phyloP scores from a whole-genome alignment of 148 eudicot genomes.

The Arbutus unedo region DNA sequence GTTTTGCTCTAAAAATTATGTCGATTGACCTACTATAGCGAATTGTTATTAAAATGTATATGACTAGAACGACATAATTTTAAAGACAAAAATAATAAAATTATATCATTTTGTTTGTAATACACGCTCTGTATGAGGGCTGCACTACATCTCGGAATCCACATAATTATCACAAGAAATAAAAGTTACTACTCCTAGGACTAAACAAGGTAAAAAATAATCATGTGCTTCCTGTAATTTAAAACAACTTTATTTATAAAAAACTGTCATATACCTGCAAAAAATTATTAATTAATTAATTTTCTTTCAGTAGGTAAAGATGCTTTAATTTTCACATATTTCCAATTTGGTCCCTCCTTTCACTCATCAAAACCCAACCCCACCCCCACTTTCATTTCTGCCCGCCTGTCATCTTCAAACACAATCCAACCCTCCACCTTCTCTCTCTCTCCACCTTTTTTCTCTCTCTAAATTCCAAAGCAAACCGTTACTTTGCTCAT shows the following conservation, averaged over 20 bases:
- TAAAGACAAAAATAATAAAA: too few species aligned
- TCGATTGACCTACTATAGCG: too few species aligned
- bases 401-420: slow-evolving; percentile 29
- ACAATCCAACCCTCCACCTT: slow-evolving; percentile 18
- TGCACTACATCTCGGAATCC: too few species aligned
- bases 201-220: background rate
- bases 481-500: slow-evolving; percentile 18
- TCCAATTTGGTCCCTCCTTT: slow-evolving; percentile 35
- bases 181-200: background rate
- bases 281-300: background rate
- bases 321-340: slow-evolving; percentile 12
- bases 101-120: too few species aligned
- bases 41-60: too few species aligned
- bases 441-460: slow-evolving; percentile 9
- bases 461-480: slow-evolving; percentile 15
- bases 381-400: slow-evolving; percentile 21
- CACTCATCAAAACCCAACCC: slow-evolving; percentile 44
- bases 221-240: slow-evolving; percentile 4
- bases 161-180: background rate
- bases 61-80: too few species aligned
- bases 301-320: background rate
- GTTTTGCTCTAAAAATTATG: too few species aligned
- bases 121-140: too few species aligned
- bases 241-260: slow-evolving; percentile 20
- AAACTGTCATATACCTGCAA: slow-evolving; percentile 27